A percentile compares a stretch with the other conserved stretches of the same genome.
These are phyloP conservation scores for Vicia sativa DNA, from an alignment of 306 rosid genomes.

Conservation along the genomic window DNA sequence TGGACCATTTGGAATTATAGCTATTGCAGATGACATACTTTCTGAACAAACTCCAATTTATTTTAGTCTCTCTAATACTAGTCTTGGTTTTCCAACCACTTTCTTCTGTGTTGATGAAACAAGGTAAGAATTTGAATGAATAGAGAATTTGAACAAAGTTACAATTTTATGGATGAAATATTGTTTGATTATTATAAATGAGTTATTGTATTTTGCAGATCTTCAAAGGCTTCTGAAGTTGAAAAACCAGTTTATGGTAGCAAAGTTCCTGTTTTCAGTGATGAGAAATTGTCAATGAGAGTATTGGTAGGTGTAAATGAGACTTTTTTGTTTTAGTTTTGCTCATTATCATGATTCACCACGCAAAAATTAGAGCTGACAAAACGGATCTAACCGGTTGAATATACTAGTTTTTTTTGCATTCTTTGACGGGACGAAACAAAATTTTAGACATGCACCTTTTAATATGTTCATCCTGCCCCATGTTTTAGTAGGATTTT, in stretches of 20 bases:
- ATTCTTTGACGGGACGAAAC: too few species aligned
- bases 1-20: constrained; percentile 79
- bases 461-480: too few species aligned
- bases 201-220: constrained; percentile 51
- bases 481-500: too few species aligned
- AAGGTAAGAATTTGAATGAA: constrained; percentile 45
- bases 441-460: too few species aligned
- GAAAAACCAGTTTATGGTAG: constrained; percentile 58
- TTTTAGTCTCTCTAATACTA: constrained; percentile 48
- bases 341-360: neutral
- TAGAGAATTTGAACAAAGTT: neutral
- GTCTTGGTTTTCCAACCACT: constrained; percentile 37
- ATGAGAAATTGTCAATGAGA: constrained; percentile 63
- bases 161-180: neutral
- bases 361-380: too few species aligned
- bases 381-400: too few species aligned
- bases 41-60: constrained; percentile 71
- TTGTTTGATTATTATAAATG: neutral
- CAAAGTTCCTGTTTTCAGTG: constrained; percentile 60
- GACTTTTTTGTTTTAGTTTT: neutral
- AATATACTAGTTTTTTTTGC: too few species aligned
- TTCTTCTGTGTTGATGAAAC: constrained; percentile 69
- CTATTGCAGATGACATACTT: constrained; percentile 67
- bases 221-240: constrained; percentile 65
- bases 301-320: constrained; percentile 56